Base-by-base conservation (phyloP, 2,329 filamentous ascomycete species). In the Cladosporium austrohemisphaericum region DNA sequence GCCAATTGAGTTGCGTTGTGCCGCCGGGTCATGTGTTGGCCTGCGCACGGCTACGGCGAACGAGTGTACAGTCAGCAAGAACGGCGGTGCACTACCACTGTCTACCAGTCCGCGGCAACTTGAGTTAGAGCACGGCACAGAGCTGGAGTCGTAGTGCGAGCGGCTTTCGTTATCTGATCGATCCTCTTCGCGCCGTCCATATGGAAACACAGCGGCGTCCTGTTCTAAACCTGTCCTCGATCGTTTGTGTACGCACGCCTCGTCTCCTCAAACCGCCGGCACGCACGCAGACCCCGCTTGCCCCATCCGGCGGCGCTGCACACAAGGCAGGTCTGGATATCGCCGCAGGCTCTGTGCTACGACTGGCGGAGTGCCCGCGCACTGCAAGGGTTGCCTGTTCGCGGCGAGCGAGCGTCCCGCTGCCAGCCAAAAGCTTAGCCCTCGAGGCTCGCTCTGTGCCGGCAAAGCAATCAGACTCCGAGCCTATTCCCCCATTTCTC, bases 221-320 rank as follows among this genome's bases (percentile, higher is more conserved):
- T 31, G 5, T 31, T 13, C 29, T 31, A 31, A 13, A 31, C 14
- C 11, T n/a, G 14, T 13, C 29, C n/a, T n/a, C n/a, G n/a, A n/a
- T n/a, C n/a, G n/a, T n/a, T n/a, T n/a, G n/a, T n/a, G 25, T 11
- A 26, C 25, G 25, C 25, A 26, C 14, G 11, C 41, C 22, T 45
- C 41, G 41, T 35, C 22, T 45, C 18, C 41, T 45, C 41, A 45
- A 45, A 45, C 41, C 20, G n/a, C 41, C 41, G 41, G 31, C 41
- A 16, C 41, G 41, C 14, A 36, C 20, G 41, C 29, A 18, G 31
- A 45, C 41, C 41, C 41, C 31, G 43, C 43, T 19, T 35, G 44
- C 41, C 41, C 22, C 29, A 35, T 35, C 14, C 26, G 44, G 33
- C 16, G 33, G 23, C 16, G 43, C 11, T 28, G 29, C 29, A 36